Evolutionary conservation across 768 basidiomycete species (phyloP).

Genomic region (Boletales sp.): DNA sequence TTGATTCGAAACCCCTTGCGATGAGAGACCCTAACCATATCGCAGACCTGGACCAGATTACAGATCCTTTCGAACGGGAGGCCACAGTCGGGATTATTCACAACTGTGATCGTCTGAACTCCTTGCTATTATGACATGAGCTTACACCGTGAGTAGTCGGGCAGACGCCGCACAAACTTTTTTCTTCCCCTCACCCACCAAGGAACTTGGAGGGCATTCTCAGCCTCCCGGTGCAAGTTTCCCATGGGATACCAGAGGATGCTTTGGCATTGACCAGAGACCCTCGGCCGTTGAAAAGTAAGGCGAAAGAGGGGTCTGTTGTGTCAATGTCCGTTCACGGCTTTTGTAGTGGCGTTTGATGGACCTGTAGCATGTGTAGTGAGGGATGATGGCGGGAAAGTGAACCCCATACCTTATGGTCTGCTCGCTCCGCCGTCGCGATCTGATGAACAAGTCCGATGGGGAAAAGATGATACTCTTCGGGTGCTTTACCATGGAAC

Average conservation of each 20-base stretch:
- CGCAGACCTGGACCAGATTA: slow-evolving; percentile 80
- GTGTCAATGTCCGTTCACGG: slow-evolving; percentile 1
- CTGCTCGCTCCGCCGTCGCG: slow-evolving; percentile 54
- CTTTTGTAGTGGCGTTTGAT: slow-evolving; percentile 39
- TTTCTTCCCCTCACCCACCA: slow-evolving; percentile 69
- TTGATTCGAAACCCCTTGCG: background rate
- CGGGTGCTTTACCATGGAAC: slow-evolving; percentile 61
- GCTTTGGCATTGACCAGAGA: slow-evolving; percentile 63
- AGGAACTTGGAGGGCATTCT: slow-evolving; percentile 70
- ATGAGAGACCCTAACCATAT: background rate
- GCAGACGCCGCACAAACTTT: slow-evolving; percentile 88
- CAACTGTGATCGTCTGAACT: slow-evolving; percentile 59
- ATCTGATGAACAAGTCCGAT: slow-evolving; percentile 68
- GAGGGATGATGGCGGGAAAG: slow-evolving; percentile 42
- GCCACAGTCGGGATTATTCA: slow-evolving; percentile 95
- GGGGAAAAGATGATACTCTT: slow-evolving; percentile 58
- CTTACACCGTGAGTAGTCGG: slow-evolving; percentile 53
- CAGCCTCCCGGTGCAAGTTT: slow-evolving; percentile 64
- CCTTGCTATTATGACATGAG: background rate
- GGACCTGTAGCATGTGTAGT: slow-evolving; percentile 41
- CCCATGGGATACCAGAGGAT: slow-evolving; percentile 84
- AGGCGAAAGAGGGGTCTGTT: background rate
- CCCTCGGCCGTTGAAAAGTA: slow-evolving; percentile 55
- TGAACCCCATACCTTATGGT: slow-evolving; percentile 61
- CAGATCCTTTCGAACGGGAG: slow-evolving; percentile 82